Evolutionary conservation across 208 protist species (phyloP).

Genomic region (Naegleria lovaniensis): DNA sequence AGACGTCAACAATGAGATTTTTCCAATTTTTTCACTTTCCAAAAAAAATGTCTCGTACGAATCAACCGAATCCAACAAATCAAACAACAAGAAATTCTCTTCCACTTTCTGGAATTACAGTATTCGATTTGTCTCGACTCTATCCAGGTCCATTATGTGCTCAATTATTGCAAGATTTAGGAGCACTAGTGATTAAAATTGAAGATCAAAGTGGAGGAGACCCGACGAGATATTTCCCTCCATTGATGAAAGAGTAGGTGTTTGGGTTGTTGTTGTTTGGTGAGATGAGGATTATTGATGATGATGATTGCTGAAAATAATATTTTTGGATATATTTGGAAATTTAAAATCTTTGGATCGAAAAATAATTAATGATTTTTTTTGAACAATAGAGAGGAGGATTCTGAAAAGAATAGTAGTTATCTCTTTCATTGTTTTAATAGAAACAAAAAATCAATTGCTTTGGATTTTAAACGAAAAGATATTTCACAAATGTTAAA

Average conservation of each 20-base stretch:
- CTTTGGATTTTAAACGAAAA: not conserved
- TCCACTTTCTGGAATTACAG: not conserved
- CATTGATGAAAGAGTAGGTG: not conserved
- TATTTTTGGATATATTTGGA: too few relatives aligned
- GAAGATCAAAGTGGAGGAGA: not conserved
- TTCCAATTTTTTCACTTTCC: too few relatives aligned
- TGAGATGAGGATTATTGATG: too few relatives aligned
- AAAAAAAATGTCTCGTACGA: too few relatives aligned
- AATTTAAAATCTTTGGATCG: too few relatives aligned
- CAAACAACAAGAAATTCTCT: not conserved
- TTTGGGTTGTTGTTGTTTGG: too few relatives aligned
- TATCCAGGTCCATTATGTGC: not conserved
- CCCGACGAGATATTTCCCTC: not conserved
- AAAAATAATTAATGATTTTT: too few relatives aligned
- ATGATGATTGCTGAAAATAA: too few relatives aligned
- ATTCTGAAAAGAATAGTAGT: too few relatives aligned
- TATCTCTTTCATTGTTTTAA: not conserved
- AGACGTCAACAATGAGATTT: too few relatives aligned
- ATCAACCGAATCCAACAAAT: too few relatives aligned
- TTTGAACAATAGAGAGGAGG: too few relatives aligned
- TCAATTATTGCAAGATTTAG: not conserved
- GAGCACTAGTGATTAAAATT: constrained; percentile 5
- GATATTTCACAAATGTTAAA: not conserved
- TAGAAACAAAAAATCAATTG: not conserved
- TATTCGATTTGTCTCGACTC: not conserved